Base-by-base conservation (phyloP, 805 yeast genomes). In the Metschnikowia bowlesiae region DNA sequence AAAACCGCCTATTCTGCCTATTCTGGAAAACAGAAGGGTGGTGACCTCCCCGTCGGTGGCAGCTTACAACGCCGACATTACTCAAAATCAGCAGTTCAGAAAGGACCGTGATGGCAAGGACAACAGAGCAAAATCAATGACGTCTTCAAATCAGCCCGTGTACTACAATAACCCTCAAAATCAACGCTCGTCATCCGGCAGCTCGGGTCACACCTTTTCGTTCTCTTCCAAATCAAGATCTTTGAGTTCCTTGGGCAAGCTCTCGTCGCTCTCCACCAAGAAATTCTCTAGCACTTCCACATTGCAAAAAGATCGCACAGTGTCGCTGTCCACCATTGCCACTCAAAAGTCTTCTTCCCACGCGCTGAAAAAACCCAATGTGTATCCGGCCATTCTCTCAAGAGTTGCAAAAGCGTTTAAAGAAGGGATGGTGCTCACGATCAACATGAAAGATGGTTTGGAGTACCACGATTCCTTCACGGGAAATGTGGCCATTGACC, bases 381-480 rank as follows among this genome's bases (percentile, higher is more conserved):
- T 90, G 2, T 90, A 94, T 65, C 97, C 98, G 1, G 98, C 99
- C 0, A 60, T 89, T 61, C 71, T 94, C 16, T 89, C 97, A 4
- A 76, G 82, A 45, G 98, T 94, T 14, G 96, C 97, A 0, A 79
- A 76, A 22, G 78, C 82, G 26, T 89, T 92, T 67, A 81, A 83
- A 55, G 88, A 85, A 52, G 72, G 82, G 22, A 78, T 90, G 31
- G 80, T 80, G 22, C 64, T 87, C 11, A 87, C 90, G 2, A 89
- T 89, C 52, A 82, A 88, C 55, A 86, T 85, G 63, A 94, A 92
- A 63, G 92, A 91, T 69, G 97, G 96, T 14, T 77, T 91, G 58
- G 86, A 89, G 54, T 92, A 90, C 68, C 86, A 95, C 63, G 95
- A 91, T 63, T 85, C 97, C 0, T 94, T 94, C 62, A 86, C 96